Evolutionary conservation across 192 early-diverging fungal species (phyloP).

Genomic region (Phycomyces blakesleeanus): DNA sequence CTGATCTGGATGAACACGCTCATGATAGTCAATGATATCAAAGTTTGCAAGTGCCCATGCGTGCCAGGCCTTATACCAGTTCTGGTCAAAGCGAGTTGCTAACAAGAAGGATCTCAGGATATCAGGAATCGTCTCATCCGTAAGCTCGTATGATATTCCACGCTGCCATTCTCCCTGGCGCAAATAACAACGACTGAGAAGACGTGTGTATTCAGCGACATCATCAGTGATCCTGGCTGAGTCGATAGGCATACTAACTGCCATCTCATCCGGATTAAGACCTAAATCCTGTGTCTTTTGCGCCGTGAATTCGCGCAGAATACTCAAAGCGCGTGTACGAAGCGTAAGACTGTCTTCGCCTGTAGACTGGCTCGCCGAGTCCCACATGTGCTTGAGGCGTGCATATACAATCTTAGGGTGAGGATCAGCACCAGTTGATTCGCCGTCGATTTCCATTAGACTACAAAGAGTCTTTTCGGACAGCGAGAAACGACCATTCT

Average conservation of each 20-base stretch:
- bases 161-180: conserved; percentile 95
- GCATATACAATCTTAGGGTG: conserved; percentile 84
- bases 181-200: conserved; percentile 83
- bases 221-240: conserved; percentile 39
- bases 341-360: conserved; percentile 34
- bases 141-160: conserved; percentile 45
- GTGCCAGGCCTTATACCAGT: conserved; percentile 98
- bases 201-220: conserved; percentile 43
- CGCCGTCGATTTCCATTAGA: conserved; percentile 58
- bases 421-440: conserved; percentile 35
- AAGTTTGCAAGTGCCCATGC: conserved; percentile 92
- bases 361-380: conserved; percentile 34
- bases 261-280: conserved; percentile 50
- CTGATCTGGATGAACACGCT: conserved; percentile 50
- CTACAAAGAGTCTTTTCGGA: conserved; percentile 75
- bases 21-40: conserved; percentile 77
- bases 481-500: conserved; percentile 75
- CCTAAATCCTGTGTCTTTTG: conserved; percentile 71
- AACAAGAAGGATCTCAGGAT: conserved; percentile 80
- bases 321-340: conserved; percentile 62
- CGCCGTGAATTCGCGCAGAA: conserved; percentile 76
- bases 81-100: conserved; percentile 83
- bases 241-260: conserved; percentile 45
- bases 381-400: conserved; percentile 89
- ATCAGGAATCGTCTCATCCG: conserved; percentile 55